These are phyloP conservation scores for Bromus sterilis DNA, from an alignment of 176 grass and related monocot genomes.

Conservation along the genomic window DNA sequence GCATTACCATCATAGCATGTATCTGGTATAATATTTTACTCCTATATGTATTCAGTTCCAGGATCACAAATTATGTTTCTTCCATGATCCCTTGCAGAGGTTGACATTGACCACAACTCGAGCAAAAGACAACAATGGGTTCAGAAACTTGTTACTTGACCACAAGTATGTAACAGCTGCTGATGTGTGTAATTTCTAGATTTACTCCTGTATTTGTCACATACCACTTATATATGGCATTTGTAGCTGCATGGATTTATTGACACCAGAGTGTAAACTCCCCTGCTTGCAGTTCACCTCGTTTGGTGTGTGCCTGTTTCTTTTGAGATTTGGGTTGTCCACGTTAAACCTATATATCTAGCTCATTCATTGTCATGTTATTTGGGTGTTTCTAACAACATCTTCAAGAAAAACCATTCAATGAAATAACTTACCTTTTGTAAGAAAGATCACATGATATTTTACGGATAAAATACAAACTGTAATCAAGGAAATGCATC, in stretches of 20 bases:
- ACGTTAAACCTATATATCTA: neutral
- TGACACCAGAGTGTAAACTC: neutral
- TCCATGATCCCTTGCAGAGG: neutral
- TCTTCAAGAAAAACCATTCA: neutral
- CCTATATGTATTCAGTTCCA: neutral
- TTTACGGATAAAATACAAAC: neutral
- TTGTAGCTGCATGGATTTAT: neutral
- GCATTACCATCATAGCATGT: neutral
- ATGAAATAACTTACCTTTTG: neutral
- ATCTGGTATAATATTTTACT: neutral
- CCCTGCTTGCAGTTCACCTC: neutral
- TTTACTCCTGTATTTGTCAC: neutral
- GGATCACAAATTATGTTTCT: conserved; percentile 1
- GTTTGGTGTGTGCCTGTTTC: neutral
- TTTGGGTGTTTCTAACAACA: neutral
- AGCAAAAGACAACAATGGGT: neutral
- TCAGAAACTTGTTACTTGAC: neutral
- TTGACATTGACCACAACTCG: neutral
- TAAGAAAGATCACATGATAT: neutral
- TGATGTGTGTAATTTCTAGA: neutral
- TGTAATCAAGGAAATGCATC: neutral
- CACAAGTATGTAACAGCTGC: neutral
- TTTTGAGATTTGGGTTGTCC: neutral
- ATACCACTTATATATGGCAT: neutral
- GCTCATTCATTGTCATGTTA: neutral